These are phyloP conservation scores for Coemansia sp. DNA, from an alignment of 192 early-diverging fungal genomes.

Conservation along the genomic window DNA sequence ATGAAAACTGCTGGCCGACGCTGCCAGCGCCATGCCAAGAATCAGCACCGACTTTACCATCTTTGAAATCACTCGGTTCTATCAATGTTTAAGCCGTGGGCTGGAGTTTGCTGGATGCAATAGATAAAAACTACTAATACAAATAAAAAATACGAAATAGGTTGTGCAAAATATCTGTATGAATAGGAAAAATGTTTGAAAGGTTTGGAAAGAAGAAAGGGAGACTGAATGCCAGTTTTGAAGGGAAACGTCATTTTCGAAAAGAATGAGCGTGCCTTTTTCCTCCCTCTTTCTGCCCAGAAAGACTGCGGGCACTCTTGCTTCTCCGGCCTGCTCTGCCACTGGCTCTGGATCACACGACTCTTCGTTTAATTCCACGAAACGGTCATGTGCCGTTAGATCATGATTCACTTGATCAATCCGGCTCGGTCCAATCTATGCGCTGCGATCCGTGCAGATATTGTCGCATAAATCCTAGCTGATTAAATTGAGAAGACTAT, in stretches of 20 bases:
- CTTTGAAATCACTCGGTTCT: background rate
- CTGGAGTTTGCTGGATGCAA: background rate
- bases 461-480: background rate
- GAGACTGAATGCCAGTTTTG: background rate
- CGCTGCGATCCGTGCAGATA: background rate
- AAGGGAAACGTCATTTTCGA: background rate
- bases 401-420: background rate
- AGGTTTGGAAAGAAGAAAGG: background rate
- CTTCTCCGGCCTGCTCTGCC: background rate
- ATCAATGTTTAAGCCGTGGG: background rate
- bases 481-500: background rate
- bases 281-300: background rate
- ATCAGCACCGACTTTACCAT: conserved; percentile 50
- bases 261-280: background rate
- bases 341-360: background rate
- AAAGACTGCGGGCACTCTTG: background rate
- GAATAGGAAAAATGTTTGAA: background rate
- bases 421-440: background rate
- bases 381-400: background rate
- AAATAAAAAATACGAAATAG: background rate
- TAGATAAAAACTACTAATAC: background rate
- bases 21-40: conserved; percentile 40
- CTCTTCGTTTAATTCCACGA: background rate
- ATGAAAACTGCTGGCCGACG: conserved; percentile 38
- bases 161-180: background rate